Base-by-base conservation (phyloP, 768 basidiomycete species). In the Tricholoma terreum region DNA sequence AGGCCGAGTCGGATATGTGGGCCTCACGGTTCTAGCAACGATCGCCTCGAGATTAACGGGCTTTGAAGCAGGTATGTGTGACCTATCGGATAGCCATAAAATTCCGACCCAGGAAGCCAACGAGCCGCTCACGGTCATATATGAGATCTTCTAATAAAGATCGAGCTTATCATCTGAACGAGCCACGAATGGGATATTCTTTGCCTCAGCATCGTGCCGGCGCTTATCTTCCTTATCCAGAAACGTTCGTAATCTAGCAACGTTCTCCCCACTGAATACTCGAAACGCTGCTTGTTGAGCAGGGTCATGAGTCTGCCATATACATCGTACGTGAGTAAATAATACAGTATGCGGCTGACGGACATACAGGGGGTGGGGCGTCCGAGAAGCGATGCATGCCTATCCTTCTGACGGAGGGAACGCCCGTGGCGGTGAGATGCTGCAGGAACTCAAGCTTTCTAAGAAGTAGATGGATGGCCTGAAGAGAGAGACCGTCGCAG, bases 321-420 rank as follows among this genome's bases (percentile, higher is more conserved):
- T 52, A 7, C 17, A 14, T 12, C 35, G 27, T 19, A 17, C 1
- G 43, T 58, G 15, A 54, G 40, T 1, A 48, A 27, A 10, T 43
- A 19, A 56, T 54, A 60, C 43, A 6, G 42, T 15, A 45, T 21
- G 12, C 21, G 52, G 59, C 63, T 48, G 61, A 50, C 53, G 57
- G 55, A 73, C 85, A 61, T 69, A 87, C 85, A 58, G 69, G 68
- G 30, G 92, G 92, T 31, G 86, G 80, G 10, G 74, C 66, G 52
- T 93, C 85, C 60, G 93, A 92, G 72, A 93, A 96, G 55, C 85
- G 79, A 52, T 85, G 79, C 12, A 92, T 71, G 6, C 91, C 92
- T 61, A 74, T 79, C 56, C 86, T 77, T 58, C 78, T 82, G 67
- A 94, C 84, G 11, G 89, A 82, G 6, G 84, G 84, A 7, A 96